phyloP scores from a whole-genome alignment of 345 rosid species.

The Sonneratia caseolaris region DNA sequence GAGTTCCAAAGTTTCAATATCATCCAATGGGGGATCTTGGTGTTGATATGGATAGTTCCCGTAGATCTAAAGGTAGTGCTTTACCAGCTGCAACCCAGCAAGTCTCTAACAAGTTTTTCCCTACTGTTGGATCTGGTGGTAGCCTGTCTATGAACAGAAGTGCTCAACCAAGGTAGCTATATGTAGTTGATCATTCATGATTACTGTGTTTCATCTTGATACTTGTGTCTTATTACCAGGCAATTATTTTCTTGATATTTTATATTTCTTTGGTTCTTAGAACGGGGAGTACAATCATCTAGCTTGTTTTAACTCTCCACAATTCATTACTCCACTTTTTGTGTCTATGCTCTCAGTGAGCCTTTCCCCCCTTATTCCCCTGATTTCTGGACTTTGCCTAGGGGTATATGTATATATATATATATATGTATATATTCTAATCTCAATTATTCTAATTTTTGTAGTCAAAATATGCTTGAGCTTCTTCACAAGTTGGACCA shows the following conservation, averaged over 20 bases:
- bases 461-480: slow-evolving; percentile 86
- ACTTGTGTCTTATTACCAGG: neutral
- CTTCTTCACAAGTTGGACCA: slow-evolving; percentile 87
- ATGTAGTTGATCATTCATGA: neutral
- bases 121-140: slow-evolving; percentile 30
- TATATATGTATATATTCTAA: neutral
- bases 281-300: neutral
- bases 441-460: neutral
- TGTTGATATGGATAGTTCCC: slow-evolving; percentile 35
- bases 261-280: neutral
- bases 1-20: slow-evolving; percentile 64
- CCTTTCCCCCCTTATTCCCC: neutral
- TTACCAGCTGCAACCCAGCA: slow-evolving; percentile 26
- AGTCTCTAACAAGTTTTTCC: slow-evolving; percentile 30
- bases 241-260: neutral
- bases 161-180: slow-evolving; percentile 46
- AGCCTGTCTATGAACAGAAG: slow-evolving; percentile 28
- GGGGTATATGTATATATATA: neutral
- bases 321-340: neutral
- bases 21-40: slow-evolving; percentile 92
- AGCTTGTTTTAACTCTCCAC: neutral
- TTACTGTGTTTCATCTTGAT: neutral
- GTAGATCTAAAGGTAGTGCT: slow-evolving; percentile 24
- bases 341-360: slow-evolving; percentile 1
- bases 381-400: slow-evolving; percentile 1